These are phyloP conservation scores for Solanum pinnatisectum DNA, from an alignment of 257 asterid genomes.

Conservation along the genomic window DNA sequence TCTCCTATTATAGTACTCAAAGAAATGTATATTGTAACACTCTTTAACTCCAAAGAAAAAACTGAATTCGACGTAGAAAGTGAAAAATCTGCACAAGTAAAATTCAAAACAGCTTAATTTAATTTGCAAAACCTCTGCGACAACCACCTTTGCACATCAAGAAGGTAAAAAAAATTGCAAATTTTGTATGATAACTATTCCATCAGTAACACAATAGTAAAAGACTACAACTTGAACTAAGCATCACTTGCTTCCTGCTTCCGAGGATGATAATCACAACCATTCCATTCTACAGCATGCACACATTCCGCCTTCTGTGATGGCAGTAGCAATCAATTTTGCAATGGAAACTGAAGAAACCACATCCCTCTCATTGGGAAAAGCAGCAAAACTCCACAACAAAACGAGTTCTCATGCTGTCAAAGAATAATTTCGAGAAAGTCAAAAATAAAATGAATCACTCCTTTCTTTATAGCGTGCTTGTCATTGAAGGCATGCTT, in stretches of 20 bases:
- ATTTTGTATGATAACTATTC: neutral
- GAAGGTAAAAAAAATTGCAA: neutral
- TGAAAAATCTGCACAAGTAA: neutral
- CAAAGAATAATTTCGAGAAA: neutral
- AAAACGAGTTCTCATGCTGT: neutral
- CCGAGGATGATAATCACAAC: neutral
- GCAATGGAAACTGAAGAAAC: neutral
- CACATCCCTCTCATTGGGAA: neutral
- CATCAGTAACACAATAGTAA: neutral
- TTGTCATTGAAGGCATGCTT: neutral
- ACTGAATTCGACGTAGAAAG: neutral
- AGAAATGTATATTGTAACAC: neutral
- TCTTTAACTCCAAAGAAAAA: neutral
- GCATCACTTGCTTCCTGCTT: neutral
- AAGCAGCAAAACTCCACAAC: neutral
- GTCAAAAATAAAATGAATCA: neutral
- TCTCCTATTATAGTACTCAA: neutral
- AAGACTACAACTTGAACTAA: neutral
- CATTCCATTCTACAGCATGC: neutral
- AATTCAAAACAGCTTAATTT: neutral
- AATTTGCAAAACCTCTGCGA: neutral
- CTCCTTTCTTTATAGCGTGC: neutral
- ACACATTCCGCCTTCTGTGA: neutral
- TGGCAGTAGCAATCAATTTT: neutral
- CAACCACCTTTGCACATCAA: neutral